These are phyloP conservation scores for Penicillium roqueforti DNA, from an alignment of 495 filamentous ascomycete species.

Conservation along the genomic window DNA sequence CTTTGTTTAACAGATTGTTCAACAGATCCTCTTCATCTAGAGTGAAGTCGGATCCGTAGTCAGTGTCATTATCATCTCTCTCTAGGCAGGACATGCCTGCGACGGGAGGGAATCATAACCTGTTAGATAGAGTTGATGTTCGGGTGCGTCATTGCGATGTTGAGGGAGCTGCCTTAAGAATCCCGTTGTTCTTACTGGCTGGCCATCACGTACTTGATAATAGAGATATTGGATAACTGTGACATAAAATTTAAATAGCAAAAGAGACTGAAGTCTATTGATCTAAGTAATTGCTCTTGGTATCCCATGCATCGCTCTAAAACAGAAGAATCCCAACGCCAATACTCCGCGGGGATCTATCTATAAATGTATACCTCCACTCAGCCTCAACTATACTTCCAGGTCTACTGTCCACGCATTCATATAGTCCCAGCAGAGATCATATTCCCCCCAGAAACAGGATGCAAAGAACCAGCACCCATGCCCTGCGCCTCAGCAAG, in stretches of 20 bases:
- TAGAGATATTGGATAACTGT: not conserved
- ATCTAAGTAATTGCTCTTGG: conserved; percentile 15
- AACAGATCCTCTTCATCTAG: conserved; percentile 56
- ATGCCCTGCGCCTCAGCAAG: conserved; percentile 18
- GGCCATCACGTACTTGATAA: not conserved
- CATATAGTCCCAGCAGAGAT: conserved; percentile 26
- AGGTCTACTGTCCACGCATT: not conserved
- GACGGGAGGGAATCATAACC: conserved; percentile 21
- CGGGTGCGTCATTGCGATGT: conserved; percentile 3
- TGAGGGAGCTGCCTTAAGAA: conserved; percentile 3
- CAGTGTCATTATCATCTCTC: conserved; percentile 27
- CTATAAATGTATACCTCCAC: conserved; percentile 17
- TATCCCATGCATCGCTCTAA: conserved; percentile 22
- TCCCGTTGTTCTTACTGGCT: conserved; percentile 3
- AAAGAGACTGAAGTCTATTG: conserved; percentile 12
- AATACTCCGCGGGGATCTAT: conserved; percentile 5
- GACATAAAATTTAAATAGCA: not conserved
- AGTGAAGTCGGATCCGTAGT: conserved; percentile 72
- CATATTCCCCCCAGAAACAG: conserved; percentile 7
- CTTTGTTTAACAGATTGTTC: conserved; percentile 42
- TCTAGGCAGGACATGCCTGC: conserved; percentile 42
- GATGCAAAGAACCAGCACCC: conserved; percentile 6
- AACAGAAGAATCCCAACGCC: conserved; percentile 4
- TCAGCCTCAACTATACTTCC: not conserved
- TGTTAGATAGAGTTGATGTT: not conserved